Base-by-base conservation (phyloP, 164 flowering plant genomes). In the Litsea cubeba region DNA sequence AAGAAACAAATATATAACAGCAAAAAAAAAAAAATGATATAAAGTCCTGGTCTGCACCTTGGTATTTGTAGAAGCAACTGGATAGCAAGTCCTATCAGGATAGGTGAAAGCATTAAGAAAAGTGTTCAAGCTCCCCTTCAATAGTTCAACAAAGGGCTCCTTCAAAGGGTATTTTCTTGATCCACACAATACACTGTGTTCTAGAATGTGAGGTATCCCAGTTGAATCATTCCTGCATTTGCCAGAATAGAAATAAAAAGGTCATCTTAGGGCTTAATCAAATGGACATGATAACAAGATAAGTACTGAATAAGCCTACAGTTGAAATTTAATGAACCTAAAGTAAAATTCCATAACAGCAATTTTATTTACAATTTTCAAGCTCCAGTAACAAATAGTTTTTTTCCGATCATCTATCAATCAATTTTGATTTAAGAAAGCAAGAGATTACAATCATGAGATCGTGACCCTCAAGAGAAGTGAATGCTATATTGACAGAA, bases 21-120 rank as follows among this genome's bases (percentile, higher is more conserved):
- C n/a, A 26, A 30, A 63, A 57, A 17, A 7, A 60, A 3, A 35
- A 62, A 65, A 12, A 49, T 20, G 28, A 71, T 60, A 66, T 40
- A 50, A 17, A 22, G 22, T 57, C 50, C 71, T 7, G 58, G 65
- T 69, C 46, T 67, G 83, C 71, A 92, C 99, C 95, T 93, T 95
- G 12, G 91, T 79, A 79, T 95, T 95, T 6, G 98, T 95, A 26
- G 99, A 95, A 74, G 99, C 99, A 75, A 95, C 99, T 23, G 99
- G 99, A 79, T 95, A 95, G 83, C 99, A 95, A 20, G 99, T 95
- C 84, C 98, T 87, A 82, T 95, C 99, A 26, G 99, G 99, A 87
- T 95, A 93, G 28, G 99, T 93, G 75, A 95, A 95, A 50, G 99
- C 99, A 84, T 95, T 95, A 75, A 95, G 83, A 80, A 93, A 95